These are phyloP conservation scores for Bruguiera sexangula DNA, from an alignment of 345 rosid genomes.

Conservation along the genomic window DNA sequence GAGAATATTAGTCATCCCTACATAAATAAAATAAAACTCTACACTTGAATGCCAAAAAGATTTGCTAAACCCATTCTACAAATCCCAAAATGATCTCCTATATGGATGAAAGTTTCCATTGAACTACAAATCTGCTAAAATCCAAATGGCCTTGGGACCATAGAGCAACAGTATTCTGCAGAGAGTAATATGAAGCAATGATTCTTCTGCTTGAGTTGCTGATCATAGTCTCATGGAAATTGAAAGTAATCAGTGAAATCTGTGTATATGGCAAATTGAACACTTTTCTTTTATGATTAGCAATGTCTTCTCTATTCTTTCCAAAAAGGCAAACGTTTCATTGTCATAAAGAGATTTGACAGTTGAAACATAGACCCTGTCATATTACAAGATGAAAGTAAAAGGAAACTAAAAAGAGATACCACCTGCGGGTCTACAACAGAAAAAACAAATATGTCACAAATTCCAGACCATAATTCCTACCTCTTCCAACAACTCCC, in stretches of 20 bases:
- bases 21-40: not conserved
- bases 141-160: too few relatives aligned
- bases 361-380: not conserved
- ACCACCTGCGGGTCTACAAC: not conserved
- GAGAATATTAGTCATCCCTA: conserved; percentile 31
- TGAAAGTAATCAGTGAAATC: too few relatives aligned
- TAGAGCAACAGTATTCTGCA: too few relatives aligned
- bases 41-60: not conserved
- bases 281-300: not conserved
- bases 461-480: conserved; percentile 18
- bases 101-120: not conserved
- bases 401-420: not conserved
- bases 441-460: not conserved
- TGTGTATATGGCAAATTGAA: not conserved
- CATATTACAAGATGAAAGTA: not conserved
- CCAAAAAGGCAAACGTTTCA: not conserved
- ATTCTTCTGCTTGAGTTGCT: too few relatives aligned
- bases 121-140: not conserved
- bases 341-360: not conserved
- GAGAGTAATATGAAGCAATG: too few relatives aligned
- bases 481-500: conserved; percentile 96
- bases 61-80: not conserved
- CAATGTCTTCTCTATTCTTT: not conserved
- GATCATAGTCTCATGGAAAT: too few relatives aligned
- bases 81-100: not conserved